phyloP scores from a whole-genome alignment of 805 yeast species.

The Tetrapisispora namnaoensis region DNA sequence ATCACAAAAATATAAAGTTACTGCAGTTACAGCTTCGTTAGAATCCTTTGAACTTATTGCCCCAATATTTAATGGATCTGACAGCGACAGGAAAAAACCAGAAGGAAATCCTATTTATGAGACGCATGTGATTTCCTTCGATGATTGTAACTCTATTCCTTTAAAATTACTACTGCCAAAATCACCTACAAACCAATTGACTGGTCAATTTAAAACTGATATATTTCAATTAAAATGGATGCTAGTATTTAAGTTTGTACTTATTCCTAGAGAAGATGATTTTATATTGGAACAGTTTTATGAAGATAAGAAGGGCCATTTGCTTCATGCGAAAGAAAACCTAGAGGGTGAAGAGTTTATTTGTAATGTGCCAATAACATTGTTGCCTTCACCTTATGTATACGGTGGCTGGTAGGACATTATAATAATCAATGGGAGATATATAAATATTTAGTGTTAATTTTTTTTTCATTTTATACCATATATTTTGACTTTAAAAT shows the following conservation, averaged over 20 bases:
- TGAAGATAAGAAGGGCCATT: constrained; percentile 31
- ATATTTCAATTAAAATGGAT: constrained; percentile 34
- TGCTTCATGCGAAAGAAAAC: constrained; percentile 27
- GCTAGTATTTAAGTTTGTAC: constrained; percentile 29
- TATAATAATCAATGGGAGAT: not conserved
- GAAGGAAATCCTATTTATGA: constrained; percentile 20
- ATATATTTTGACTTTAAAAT: too few relatives aligned
- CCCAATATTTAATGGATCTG: constrained; percentile 21
- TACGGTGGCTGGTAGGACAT: constrained; percentile 38
- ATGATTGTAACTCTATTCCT: constrained; percentile 19
- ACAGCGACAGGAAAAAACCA: constrained; percentile 8
- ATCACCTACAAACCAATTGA: constrained; percentile 29
- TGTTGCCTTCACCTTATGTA: constrained; percentile 38
- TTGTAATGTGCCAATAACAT: constrained; percentile 36
- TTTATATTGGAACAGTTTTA: constrained; percentile 22
- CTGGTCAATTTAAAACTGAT: constrained; percentile 34
- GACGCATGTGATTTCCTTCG: constrained; percentile 26
- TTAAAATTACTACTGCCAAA: constrained; percentile 24
- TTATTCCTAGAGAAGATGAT: constrained; percentile 15
- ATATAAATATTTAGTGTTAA: not conserved
- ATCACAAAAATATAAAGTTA: constrained; percentile 27
- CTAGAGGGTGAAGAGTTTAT: constrained; percentile 34
- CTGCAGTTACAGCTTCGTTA: constrained; percentile 30
- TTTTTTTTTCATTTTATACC: too few relatives aligned
- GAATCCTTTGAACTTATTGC: constrained; percentile 31